Evolutionary conservation across 345 rosid species (phyloP).

Genomic region (Aurinia saxatilis): DNA sequence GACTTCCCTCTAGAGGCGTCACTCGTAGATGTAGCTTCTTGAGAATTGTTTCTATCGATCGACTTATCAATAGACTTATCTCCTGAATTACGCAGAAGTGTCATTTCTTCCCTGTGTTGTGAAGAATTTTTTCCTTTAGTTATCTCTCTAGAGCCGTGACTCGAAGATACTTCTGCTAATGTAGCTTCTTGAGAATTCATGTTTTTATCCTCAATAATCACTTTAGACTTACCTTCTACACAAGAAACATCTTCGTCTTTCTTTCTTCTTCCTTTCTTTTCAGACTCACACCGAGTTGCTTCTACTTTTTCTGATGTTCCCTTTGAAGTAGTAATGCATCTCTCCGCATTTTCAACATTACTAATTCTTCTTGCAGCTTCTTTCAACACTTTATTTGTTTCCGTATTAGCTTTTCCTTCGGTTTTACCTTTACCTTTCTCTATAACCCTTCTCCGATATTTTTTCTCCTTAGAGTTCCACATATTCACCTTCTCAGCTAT

Average conservation of each 20-base stretch:
- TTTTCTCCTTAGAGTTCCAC: constrained; percentile 28
- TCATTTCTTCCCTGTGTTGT: not conserved
- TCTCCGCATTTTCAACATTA: constrained; percentile 19
- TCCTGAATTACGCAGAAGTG: not conserved
- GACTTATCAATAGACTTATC: not conserved
- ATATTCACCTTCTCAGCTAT: constrained; percentile 32
- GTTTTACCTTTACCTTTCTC: not conserved
- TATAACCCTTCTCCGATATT: not conserved
- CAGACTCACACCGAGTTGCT: not conserved
- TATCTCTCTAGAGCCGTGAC: not conserved
- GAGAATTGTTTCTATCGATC: not conserved
- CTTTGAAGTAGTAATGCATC: constrained; percentile 11
- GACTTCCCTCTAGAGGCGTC: not conserved
- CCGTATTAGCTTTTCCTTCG: not conserved
- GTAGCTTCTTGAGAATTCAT: constrained; percentile 1
- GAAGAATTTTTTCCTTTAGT: not conserved
- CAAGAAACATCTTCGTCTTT: not conserved
- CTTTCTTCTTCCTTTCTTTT: not conserved
- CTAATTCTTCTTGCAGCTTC: constrained; percentile 27
- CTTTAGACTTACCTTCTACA: constrained; percentile 1
- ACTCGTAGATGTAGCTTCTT: not conserved
- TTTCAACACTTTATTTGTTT: constrained; percentile 9
- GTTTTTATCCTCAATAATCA: not conserved
- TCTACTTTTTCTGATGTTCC: constrained; percentile 9
- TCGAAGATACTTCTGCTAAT: not conserved